These are phyloP conservation scores for Austroboletus olivaceoglutinosus DNA, from an alignment of 1,284 basidiomycete genomes.

Conservation along the genomic window DNA sequence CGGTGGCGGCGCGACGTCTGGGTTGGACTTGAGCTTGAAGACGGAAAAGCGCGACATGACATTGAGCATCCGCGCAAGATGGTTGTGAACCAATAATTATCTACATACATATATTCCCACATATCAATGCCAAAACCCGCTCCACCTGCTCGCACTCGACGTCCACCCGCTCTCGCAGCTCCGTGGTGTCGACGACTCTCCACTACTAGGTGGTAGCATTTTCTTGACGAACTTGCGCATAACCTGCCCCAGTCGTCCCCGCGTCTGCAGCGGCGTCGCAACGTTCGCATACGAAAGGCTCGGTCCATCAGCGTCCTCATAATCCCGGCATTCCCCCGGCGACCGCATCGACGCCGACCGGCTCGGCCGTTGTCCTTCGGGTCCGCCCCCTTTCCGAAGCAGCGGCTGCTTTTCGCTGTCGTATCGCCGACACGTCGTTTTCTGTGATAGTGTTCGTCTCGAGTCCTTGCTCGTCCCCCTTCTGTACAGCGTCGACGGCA, in stretches of 20 bases:
- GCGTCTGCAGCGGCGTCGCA: not conserved
- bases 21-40: slow-evolving; percentile 48
- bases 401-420: not conserved
- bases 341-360: slow-evolving; percentile 3
- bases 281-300: not conserved
- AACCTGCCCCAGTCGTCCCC: slow-evolving; percentile 22
- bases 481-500: slow-evolving; percentile 11
- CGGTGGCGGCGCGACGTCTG: slow-evolving; percentile 41
- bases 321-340: not conserved
- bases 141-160: slow-evolving; percentile 25
- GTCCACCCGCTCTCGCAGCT: slow-evolving; percentile 24
- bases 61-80: too few relatives aligned
- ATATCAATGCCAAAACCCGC: slow-evolving; percentile 25
- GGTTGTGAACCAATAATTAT: too few relatives aligned
- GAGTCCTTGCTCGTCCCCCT: not conserved
- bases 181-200: slow-evolving; percentile 12
- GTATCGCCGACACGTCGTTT: not conserved
- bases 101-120: slow-evolving; percentile 8
- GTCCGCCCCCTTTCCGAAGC: not conserved
- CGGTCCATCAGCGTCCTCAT: not conserved
- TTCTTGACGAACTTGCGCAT: slow-evolving; percentile 25
- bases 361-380: not conserved
- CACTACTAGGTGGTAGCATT: slow-evolving; percentile 23
- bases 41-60: slow-evolving; percentile 65
- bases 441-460: not conserved